Evolutionary conservation across 805 yeast species (phyloP).

Genomic region (Metschnikowia proteae): DNA sequence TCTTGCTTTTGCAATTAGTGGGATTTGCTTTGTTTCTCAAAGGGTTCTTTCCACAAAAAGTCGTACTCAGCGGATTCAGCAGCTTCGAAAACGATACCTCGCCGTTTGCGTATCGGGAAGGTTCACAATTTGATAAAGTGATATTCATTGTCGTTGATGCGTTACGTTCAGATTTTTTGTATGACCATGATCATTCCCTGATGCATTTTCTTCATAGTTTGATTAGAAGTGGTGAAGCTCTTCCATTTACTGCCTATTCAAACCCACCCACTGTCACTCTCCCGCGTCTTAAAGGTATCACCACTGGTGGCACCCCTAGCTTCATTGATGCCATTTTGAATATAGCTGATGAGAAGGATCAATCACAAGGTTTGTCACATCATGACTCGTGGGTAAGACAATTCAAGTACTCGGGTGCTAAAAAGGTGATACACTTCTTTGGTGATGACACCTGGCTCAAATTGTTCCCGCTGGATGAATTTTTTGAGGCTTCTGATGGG

Average conservation of each 20-base stretch:
- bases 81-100: slow-evolving; percentile 24
- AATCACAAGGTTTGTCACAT: slow-evolving; percentile 59
- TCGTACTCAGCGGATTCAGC: slow-evolving; percentile 58
- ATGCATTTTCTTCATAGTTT: slow-evolving; percentile 67
- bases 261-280: slow-evolving; percentile 96
- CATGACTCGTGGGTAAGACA: slow-evolving; percentile 91
- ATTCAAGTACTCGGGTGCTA: slow-evolving; percentile 34
- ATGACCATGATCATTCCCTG: slow-evolving; percentile 51
- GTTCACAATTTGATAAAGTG: slow-evolving; percentile 58
- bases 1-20: slow-evolving; percentile 19
- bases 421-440: slow-evolving; percentile 65
- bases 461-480: slow-evolving; percentile 59
- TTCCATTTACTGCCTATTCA: slow-evolving; percentile 88
- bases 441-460: slow-evolving; percentile 99
- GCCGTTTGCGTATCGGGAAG: slow-evolving; percentile 13
- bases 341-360: slow-evolving; percentile 83
- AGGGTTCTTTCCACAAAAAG: slow-evolving; percentile 93
- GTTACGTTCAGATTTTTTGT: slow-evolving; percentile 82
- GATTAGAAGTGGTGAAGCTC: slow-evolving; percentile 61
- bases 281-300: slow-evolving; percentile 88
- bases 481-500: slow-evolving; percentile 70
- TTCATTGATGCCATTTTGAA: slow-evolving; percentile 92
- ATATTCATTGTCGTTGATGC: slow-evolving; percentile 92
- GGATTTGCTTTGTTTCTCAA: slow-evolving; percentile 63
- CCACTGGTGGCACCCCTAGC: slow-evolving; percentile 93